phyloP scores from a whole-genome alignment of 192 early-diverging fungal genomes.

The Entomortierella parvispora region DNA sequence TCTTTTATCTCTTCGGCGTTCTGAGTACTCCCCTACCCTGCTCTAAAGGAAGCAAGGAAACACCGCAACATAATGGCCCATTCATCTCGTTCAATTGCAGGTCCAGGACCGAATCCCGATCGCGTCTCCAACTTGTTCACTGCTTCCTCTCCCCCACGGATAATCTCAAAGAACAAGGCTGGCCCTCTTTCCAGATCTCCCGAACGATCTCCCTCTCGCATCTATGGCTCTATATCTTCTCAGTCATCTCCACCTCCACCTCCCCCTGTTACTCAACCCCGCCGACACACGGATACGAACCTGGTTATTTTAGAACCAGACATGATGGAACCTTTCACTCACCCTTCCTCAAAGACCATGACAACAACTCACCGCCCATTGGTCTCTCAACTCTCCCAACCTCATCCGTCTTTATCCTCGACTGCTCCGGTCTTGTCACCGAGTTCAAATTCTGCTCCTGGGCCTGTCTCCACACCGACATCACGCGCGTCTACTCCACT shows the following conservation, averaged over 20 bases:
- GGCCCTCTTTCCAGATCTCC: background rate
- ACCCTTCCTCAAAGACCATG: background rate
- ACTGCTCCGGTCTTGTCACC: too few species aligned
- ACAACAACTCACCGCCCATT: background rate
- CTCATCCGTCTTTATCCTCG: background rate
- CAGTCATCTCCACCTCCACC: background rate
- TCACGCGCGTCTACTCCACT: background rate
- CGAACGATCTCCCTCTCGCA: background rate
- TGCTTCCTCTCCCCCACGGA: background rate
- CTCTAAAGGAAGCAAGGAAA: too few species aligned
- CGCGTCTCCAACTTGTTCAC: background rate
- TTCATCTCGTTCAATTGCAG: too few species aligned
- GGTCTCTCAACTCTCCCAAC: background rate
- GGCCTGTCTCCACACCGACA: background rate
- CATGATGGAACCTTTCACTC: background rate
- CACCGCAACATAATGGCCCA: too few species aligned
- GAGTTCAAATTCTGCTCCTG: background rate
- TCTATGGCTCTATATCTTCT: background rate
- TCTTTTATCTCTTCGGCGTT: too few species aligned
- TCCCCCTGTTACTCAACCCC: background rate
- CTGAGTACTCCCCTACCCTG: too few species aligned
- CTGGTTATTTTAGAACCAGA: background rate
- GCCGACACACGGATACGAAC: background rate
- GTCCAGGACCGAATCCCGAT: too few species aligned
- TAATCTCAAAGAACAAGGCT: background rate